Conservation (phyloP, 306 rosid genomes). For the Amphicarpaea edgeworthii region DNA sequence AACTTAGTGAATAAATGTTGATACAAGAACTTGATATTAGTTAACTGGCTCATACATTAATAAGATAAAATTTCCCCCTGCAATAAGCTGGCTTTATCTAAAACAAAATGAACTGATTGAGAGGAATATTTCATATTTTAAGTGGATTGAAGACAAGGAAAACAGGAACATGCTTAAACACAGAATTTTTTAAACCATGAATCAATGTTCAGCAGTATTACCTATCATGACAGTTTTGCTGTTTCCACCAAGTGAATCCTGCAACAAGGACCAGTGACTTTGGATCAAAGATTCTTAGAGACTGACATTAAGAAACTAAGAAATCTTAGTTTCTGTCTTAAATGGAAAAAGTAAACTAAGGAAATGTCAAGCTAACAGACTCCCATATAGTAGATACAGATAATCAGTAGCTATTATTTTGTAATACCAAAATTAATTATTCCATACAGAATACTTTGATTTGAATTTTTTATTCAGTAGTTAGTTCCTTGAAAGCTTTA, state of each 20-base stretch:
- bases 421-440: neutral
- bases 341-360: neutral
- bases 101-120: conserved; percentile 38
- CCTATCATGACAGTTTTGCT: conserved; percentile 95
- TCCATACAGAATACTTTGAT: neutral
- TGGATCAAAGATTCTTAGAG: conserved; percentile 43
- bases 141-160: conserved; percentile 24
- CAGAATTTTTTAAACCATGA: conserved; percentile 10
- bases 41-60: conserved; percentile 32
- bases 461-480: neutral
- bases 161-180: conserved; percentile 32
- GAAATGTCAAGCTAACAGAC: neutral
- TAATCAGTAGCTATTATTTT: conserved; percentile 6
- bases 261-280: conserved; percentile 48
- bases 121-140: conserved; percentile 33
- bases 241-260: conserved; percentile 96
- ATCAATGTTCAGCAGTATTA: conserved; percentile 51
- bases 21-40: conserved; percentile 31
- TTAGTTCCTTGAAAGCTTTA: conserved; percentile 27
- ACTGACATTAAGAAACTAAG: conserved; percentile 37
- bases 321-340: conserved; percentile 18
- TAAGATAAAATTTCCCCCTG: neutral
- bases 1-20: conserved; percentile 20
- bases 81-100: conserved; percentile 32
- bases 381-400: conserved; percentile 32